Base-by-base conservation (phyloP, 495 filamentous ascomycete species). In the Aspergillus indologenus region DNA sequence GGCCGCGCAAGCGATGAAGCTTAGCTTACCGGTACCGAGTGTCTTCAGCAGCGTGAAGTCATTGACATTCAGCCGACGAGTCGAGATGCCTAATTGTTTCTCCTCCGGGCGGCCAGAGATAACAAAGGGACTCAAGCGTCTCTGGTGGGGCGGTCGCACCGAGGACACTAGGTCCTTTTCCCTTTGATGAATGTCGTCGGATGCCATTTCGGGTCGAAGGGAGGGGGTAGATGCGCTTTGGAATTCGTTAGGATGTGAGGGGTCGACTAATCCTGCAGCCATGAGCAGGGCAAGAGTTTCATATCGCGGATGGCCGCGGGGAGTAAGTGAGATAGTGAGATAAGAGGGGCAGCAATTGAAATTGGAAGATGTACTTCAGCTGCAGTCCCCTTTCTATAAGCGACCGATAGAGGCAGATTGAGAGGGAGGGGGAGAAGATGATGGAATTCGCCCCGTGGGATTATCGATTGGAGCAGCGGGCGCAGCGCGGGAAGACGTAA, bases 1-100 rank as follows among this genome's bases (percentile, higher is more conserved):
- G 57, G 40, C 64, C 58, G 55, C 59, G 46, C 42, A 29, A 50
- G 58, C 23, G 42, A 42, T 59, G 20, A 45, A 62, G 26, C 49
- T 50, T 44, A 53, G 57, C 75, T 68, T 61, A 93, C 90, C 91
- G 20, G 92, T 96, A 57, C 94, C 94, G 55, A 98, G 79, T 20
- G 92, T 98, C 71, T 91, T 92, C 61, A 97, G 78, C 21, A 92
- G 81, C 44, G 87, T 75, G 69, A 98, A 96, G 73, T 98, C 92
- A 57, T 80, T 77, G 24, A 92, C 73, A 40, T 71, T 77, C 62
- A 90, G 68, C 31, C 75, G 74, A 52, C 76, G 77, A 15, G 81
- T 83, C 17, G 81, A 80, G 18, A 79, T 71, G 5, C 83, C 85
- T 34, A 89, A 72, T 24, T 77, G 76, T 70, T 86, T 86, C 59